Evolutionary conservation across 805 yeast genomes (phyloP).

Genomic region (Henningerozyma blattae): DNA sequence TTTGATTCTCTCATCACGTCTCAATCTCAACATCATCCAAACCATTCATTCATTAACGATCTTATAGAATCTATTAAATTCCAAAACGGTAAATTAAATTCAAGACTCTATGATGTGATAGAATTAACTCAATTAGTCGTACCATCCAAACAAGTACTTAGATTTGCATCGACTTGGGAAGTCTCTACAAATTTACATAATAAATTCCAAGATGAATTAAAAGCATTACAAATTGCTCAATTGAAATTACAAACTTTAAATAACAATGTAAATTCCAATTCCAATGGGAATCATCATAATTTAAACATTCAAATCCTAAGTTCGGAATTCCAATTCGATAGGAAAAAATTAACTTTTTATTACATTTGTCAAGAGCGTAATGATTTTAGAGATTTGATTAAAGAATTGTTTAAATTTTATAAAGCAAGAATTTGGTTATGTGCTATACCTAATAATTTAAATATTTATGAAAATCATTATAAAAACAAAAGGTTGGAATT

Average conservation of each 20-base stretch:
- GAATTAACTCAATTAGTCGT: conserved; percentile 42
- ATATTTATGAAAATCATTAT: conserved; percentile 21
- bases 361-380: conserved; percentile 53
- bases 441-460: conserved; percentile 40
- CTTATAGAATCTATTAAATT: conserved; percentile 14
- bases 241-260: conserved; percentile 35
- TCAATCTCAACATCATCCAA: conserved; percentile 21
- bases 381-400: conserved; percentile 62
- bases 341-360: conserved; percentile 65
- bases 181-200: conserved; percentile 42
- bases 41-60: conserved; percentile 16
- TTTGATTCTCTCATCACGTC: conserved; percentile 25
- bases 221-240: conserved; percentile 57
- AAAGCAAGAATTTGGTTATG: conserved; percentile 78
- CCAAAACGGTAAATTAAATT: conserved; percentile 15
- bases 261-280: background rate
- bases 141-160: conserved; percentile 66
- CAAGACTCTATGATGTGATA: conserved; percentile 29
- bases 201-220: conserved; percentile 60
- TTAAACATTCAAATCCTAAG: conserved; percentile 50
- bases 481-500: conserved; percentile 21
- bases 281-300: conserved; percentile 7
- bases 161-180: conserved; percentile 69
- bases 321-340: conserved; percentile 75
- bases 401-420: conserved; percentile 63